Evolutionary conservation across 192 early-diverging fungal species (phyloP).

Genomic region (Podila clonocystis): DNA sequence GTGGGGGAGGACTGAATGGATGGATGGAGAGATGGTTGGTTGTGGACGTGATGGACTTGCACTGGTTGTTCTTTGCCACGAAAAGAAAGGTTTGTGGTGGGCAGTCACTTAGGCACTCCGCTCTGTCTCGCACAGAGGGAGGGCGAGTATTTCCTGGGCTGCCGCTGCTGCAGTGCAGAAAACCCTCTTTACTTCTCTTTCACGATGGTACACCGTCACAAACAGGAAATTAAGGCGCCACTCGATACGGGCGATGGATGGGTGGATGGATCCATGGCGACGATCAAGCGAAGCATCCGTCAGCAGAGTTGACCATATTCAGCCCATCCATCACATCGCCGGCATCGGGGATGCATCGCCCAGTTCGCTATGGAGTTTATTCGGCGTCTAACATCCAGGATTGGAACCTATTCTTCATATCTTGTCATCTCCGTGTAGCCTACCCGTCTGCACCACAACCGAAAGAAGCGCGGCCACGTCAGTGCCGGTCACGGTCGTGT

Average conservation of each 20-base stretch:
- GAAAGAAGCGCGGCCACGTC: constrained; percentile 99
- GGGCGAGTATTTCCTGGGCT: neutral
- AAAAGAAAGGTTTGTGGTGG: neutral
- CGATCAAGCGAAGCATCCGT: neutral
- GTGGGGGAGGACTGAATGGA: neutral
- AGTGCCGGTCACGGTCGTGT: constrained; percentile 99
- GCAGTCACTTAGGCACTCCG: neutral
- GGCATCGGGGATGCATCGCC: too few relatives aligned
- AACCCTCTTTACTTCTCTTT: constrained; percentile 13
- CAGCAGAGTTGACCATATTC: neutral
- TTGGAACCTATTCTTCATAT: neutral
- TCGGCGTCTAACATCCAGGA: neutral
- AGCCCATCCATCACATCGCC: neutral
- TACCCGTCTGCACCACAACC: constrained; percentile 85
- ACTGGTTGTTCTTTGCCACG: neutral
- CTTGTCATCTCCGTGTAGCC: constrained; percentile 56
- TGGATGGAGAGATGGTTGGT: neutral
- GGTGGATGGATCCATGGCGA: neutral
- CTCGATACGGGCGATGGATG: neutral
- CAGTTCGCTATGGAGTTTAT: too few relatives aligned
- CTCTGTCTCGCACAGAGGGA: too few relatives aligned
- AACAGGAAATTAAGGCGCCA: neutral
- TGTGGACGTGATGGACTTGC: neutral
- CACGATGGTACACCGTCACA: constrained; percentile 1
- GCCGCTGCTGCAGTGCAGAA: neutral